Conservation (phyloP, 73 alveolate genomes). For the Tetrahymena thermophila region DNA sequence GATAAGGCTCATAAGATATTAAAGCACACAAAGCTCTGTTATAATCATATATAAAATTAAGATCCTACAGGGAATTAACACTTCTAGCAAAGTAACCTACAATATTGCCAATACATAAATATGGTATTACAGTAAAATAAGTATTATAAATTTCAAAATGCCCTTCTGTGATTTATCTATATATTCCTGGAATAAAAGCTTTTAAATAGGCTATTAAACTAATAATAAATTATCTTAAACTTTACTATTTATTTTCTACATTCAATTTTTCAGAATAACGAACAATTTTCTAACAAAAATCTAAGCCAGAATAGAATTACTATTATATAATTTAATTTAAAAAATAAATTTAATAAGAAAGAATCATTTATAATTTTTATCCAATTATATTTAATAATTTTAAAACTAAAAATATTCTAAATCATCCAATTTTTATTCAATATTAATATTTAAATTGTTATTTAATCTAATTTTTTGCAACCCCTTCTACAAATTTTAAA, state of each 20-base stretch:
- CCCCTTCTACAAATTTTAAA: too few relatives aligned
- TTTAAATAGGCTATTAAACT: neutral
- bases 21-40: neutral
- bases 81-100: neutral
- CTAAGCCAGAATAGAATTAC: neutral
- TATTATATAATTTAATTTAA: too few relatives aligned
- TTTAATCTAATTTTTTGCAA: too few relatives aligned
- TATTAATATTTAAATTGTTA: too few relatives aligned
- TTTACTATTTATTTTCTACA: neutral
- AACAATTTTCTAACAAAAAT: neutral
- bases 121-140: neutral
- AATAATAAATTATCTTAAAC: neutral
- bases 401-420: too few relatives aligned
- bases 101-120: neutral
- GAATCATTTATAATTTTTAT: too few relatives aligned
- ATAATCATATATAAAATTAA: neutral
- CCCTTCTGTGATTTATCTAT: neutral
- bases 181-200: neutral
- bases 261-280: neutral
- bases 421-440: too few relatives aligned
- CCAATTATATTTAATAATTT: too few relatives aligned
- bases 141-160: neutral
- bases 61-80: neutral
- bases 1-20: neutral
- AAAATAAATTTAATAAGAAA: too few relatives aligned